Evolutionary conservation across 129 eudicot genomes (phyloP), one percentile per base, ranked within the genome.

Genomic region (Pulicaria dysenterica): DNA sequence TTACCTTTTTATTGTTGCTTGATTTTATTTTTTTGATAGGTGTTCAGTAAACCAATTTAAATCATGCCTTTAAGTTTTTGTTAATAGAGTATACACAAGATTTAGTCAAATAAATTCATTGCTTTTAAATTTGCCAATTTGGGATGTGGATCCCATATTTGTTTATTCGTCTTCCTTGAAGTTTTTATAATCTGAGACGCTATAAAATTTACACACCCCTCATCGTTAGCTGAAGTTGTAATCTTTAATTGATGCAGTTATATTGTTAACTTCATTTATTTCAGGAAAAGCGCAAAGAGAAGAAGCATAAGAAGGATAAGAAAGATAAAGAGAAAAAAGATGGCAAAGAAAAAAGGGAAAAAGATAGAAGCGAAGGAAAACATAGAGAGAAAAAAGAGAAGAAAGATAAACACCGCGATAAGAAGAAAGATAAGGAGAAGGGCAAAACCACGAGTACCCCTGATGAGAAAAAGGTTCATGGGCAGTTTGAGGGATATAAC

Each of bases 261-360:
- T 58, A n/a, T 9, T 45, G 17, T 44, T 15, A 24, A 67, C 48
- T 60, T 39, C 8, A 5, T 19, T 17, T 7, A 9, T 82, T 69
- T 60, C 83, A 89, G 96, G 89, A 84, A 74, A 89, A 86, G 62
- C 80, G 60, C 55, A 89, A 75, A 78, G 89, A 89, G 85, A 83
- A 82, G 77, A 89, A 89, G 64, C 89, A 77, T 50, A 86, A 88
- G 77, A 88, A 86, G 83, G 92, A 89, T 51, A 89, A 85, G 58
- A 85, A 79, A 76, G 92, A 84, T 57, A 89, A 78, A 77, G 92
- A 86, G 46, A 89, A 81, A 71, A 82, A 72, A 75, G 91, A 89
- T 58, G 79, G 85, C 14, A 86, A 84, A 72, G 87, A 81, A n/a
- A 85, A 79, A 77, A 61, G 64, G 60, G 96, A 86, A 54, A 89